Evolutionary conservation across 2,329 filamentous ascomycete species (phyloP).

Genomic region (Fusarium fujikuroi): DNA sequence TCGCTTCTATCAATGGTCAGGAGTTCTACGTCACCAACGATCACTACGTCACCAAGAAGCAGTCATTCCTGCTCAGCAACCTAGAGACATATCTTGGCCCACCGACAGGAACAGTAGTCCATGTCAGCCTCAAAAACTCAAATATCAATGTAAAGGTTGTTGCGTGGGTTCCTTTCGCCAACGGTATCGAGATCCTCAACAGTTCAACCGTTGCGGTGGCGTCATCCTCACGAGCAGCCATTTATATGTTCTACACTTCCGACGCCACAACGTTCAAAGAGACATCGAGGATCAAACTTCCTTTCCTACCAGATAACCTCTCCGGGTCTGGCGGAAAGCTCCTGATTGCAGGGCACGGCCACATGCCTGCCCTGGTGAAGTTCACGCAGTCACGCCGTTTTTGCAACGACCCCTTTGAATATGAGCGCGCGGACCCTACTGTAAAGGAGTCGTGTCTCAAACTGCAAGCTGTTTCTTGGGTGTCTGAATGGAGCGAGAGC

Average conservation of each 20-base stretch:
- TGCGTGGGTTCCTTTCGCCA: slow-evolving; percentile 52
- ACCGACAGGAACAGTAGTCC: slow-evolving; percentile 50
- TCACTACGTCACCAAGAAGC: slow-evolving; percentile 48
- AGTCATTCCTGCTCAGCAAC: slow-evolving; percentile 40
- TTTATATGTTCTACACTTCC: slow-evolving; percentile 23
- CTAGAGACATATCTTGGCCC: slow-evolving; percentile 51
- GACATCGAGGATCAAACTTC: slow-evolving; percentile 35
- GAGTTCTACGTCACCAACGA: slow-evolving; percentile 57
- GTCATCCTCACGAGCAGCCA: slow-evolving; percentile 42
- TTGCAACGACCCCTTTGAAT: slow-evolving; percentile 48
- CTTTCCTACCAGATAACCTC: slow-evolving; percentile 56
- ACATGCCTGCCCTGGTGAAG: slow-evolving; percentile 47
- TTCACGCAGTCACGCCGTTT: slow-evolving; percentile 48
- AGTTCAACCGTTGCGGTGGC: slow-evolving; percentile 52
- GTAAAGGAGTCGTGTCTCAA: background rate
- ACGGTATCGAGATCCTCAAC: slow-evolving; percentile 55
- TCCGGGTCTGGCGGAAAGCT: slow-evolving; percentile 47
- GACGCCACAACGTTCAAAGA: background rate
- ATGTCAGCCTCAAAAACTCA: slow-evolving; percentile 44
- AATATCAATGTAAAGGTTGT: slow-evolving; percentile 42
- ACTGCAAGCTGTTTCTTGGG: slow-evolving; percentile 43
- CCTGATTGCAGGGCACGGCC: slow-evolving; percentile 54
- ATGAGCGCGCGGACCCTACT: slow-evolving; percentile 31
- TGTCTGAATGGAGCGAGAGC: slow-evolving; percentile 50
- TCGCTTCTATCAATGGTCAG: slow-evolving; percentile 47